These are phyloP conservation scores for Amanita subjunquillea DNA, from an alignment of 768 basidiomycete genomes.

Conservation along the genomic window DNA sequence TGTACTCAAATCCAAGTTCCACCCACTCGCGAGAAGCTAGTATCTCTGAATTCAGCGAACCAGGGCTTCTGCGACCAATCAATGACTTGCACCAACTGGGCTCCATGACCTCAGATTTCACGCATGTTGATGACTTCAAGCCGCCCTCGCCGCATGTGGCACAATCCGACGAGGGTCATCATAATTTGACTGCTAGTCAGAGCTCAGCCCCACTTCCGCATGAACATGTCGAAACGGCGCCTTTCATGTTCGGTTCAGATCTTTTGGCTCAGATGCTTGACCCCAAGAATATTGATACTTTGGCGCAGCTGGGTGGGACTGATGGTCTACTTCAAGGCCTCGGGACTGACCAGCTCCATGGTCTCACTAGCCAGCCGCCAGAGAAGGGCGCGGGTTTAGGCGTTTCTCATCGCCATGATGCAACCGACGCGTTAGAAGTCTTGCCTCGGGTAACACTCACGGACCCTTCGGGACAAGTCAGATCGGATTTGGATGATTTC, in stretches of 20 bases:
- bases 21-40: slow-evolving; percentile 19
- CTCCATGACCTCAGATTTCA: neutral
- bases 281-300: slow-evolving; percentile 66
- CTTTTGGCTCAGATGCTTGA: slow-evolving; percentile 81
- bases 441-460: slow-evolving; percentile 28
- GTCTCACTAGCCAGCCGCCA: slow-evolving; percentile 25
- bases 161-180: slow-evolving; percentile 12
- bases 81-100: neutral
- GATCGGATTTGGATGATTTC: slow-evolving; percentile 11
- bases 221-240: slow-evolving; percentile 37
- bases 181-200: slow-evolving; percentile 20
- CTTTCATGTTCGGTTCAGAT: slow-evolving; percentile 67
- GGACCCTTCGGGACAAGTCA: slow-evolving; percentile 19
- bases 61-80: slow-evolving; percentile 21
- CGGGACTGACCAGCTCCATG: slow-evolving; percentile 49
- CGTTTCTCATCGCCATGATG: slow-evolving; percentile 16
- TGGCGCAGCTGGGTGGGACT: slow-evolving; percentile 65
- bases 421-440: slow-evolving; percentile 9
- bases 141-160: slow-evolving; percentile 11
- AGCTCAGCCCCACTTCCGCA: slow-evolving; percentile 18
- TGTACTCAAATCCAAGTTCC: slow-evolving; percentile 41
- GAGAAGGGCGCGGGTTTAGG: slow-evolving; percentile 12
- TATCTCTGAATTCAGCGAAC: slow-evolving; percentile 24
- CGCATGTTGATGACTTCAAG: slow-evolving; percentile 11
- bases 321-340: slow-evolving; percentile 59